Conservation (phyloP, 2,329 filamentous ascomycete species). For the Zymoseptoria ardabiliae region DNA sequence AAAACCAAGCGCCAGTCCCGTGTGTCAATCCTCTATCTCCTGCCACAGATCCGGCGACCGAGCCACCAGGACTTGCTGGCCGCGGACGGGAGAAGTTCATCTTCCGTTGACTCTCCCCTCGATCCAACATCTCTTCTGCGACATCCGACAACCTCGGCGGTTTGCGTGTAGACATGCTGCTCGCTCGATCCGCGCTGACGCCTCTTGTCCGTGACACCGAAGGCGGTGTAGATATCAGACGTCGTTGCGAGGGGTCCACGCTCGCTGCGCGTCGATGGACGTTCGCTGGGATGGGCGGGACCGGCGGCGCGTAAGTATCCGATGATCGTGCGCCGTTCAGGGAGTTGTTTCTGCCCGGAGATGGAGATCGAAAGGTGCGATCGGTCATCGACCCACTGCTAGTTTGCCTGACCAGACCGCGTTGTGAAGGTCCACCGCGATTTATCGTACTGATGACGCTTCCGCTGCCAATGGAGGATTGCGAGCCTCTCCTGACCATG, state of each 20-base stretch:
- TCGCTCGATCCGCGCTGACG: constrained; percentile 25
- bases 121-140: constrained; percentile 31
- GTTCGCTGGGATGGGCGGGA: constrained; percentile 57
- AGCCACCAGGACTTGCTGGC: constrained; percentile 20
- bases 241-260: constrained; percentile 40
- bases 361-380: constrained; percentile 76
- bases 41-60: constrained; percentile 8
- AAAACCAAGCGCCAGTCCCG: constrained; percentile 47
- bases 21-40: constrained; percentile 21
- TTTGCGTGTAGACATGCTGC: constrained; percentile 12
- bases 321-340: constrained; percentile 21
- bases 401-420: constrained; percentile 52
- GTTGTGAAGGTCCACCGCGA: constrained; percentile 31
- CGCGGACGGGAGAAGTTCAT: constrained; percentile 52
- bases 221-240: constrained; percentile 38
- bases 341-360: constrained; percentile 40
- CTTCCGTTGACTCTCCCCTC: constrained; percentile 33
- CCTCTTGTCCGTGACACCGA: constrained; percentile 31
- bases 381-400: constrained; percentile 82
- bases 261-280: constrained; percentile 42
- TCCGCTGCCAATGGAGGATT: constrained; percentile 57
- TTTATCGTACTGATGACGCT: constrained; percentile 24
- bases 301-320: constrained; percentile 52
- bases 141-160: constrained; percentile 36
- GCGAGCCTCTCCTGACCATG: constrained; percentile 64